Evolutionary conservation across 257 asterid species (phyloP).

Genomic region (Solanum peruvianum): DNA sequence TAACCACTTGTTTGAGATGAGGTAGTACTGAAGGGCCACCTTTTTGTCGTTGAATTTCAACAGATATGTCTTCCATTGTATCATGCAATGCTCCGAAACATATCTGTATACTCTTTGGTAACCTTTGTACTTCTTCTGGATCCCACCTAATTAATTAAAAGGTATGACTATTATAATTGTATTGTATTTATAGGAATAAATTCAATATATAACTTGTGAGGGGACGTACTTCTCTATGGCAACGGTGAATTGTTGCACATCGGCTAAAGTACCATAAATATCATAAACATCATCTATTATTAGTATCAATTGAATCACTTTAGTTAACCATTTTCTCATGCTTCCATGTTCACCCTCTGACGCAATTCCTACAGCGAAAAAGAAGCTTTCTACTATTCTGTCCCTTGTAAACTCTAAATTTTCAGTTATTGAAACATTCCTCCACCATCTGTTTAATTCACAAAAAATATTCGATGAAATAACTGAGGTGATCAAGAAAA

Average conservation of each 20-base stretch:
- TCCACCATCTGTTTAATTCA: conserved; percentile 43
- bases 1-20: conserved; percentile 22
- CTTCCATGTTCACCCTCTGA: conserved; percentile 30
- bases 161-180: background rate
- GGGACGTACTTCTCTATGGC: conserved; percentile 27
- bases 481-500: background rate
- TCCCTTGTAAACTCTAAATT: conserved; percentile 37
- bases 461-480: background rate
- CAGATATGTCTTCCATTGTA: conserved; percentile 23
- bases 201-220: background rate
- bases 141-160: conserved; percentile 35
- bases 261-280: conserved; percentile 35
- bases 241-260: conserved; percentile 30
- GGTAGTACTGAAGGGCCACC: conserved; percentile 36
- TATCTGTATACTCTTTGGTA: conserved; percentile 31
- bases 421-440: conserved; percentile 14
- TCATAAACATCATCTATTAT: conserved; percentile 49
- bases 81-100: conserved; percentile 27
- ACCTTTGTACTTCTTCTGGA: conserved; percentile 12
- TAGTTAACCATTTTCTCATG: conserved; percentile 46
- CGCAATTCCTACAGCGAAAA: conserved; percentile 42
- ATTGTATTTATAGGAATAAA: background rate
- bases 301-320: conserved; percentile 23
- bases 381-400: conserved; percentile 39
- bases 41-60: conserved; percentile 24